Percentiles rank a stretch among this genome's conserved stretches.
Conservation (phyloP, 202 grass and related monocot species). For the Brachypodium distachyon region DNA sequence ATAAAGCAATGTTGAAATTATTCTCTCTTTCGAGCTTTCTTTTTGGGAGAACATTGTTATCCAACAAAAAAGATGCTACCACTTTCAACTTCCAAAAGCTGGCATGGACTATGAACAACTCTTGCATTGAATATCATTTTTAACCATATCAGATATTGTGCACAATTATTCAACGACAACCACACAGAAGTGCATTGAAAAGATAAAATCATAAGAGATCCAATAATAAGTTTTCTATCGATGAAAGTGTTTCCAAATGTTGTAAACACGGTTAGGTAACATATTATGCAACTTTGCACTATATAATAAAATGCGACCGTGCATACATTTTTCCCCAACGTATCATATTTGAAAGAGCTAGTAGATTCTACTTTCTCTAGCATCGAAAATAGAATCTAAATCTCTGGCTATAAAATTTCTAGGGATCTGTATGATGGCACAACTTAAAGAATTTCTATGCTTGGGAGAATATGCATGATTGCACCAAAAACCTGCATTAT, state of each 20-base stretch:
- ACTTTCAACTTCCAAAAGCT: not conserved
- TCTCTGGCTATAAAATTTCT: no score
- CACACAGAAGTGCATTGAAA: no score
- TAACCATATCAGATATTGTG: not conserved
- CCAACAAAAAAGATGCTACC: not conserved
- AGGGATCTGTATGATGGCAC: no score
- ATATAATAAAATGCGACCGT: not conserved
- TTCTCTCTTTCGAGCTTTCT: not conserved
- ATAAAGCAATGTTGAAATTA: not conserved
- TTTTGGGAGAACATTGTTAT: conserved; percentile 2
- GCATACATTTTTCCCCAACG: not conserved
- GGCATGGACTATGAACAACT: not conserved
- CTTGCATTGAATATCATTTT: not conserved
- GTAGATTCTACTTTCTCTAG: conserved; percentile 15
- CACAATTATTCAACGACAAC: no score
- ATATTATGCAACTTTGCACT: not conserved
- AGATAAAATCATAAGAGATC: no score
- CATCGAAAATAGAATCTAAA: conserved; percentile 14
- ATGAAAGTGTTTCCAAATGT: not conserved
- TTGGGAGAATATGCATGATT: not conserved
- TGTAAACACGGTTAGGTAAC: not conserved
- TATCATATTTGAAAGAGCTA: conserved; percentile 7
- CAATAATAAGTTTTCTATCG: not conserved
- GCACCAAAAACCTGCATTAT: not conserved
- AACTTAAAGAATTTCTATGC: not conserved